Evolutionary conservation across 2,329 filamentous ascomycete species (phyloP).

Genomic region (Elsinoe necatrix): DNA sequence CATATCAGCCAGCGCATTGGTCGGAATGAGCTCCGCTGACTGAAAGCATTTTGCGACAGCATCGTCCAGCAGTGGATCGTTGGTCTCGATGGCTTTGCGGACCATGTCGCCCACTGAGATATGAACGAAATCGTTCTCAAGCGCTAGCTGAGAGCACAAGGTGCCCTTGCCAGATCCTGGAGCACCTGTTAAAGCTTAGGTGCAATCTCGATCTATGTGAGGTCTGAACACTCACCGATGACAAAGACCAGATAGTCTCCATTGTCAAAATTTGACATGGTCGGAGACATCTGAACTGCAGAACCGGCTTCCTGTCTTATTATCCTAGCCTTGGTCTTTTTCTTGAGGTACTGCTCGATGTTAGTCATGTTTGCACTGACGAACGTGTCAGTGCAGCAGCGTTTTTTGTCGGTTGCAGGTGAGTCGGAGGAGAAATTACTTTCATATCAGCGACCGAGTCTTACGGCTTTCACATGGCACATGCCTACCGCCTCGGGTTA

Average conservation of each 20-base stretch:
- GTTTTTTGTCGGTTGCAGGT: not conserved
- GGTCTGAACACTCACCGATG: not conserved
- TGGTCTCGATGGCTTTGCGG: slow-evolving; percentile 14
- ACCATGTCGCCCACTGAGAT: slow-evolving; percentile 27
- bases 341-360: not conserved
- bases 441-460: not conserved
- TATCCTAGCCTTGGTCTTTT: not conserved
- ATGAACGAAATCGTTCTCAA: slow-evolving; percentile 22
- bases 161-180: slow-evolving; percentile 31
- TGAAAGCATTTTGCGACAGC: not conserved
- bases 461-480: not conserved
- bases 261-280: not conserved
- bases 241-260: not conserved
- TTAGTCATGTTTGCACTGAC: not conserved
- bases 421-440: too few relatives aligned
- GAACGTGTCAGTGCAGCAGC: not conserved
- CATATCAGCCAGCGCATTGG: slow-evolving; percentile 15
- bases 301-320: not conserved
- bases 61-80: not conserved
- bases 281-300: slow-evolving; percentile 4
- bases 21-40: slow-evolving; percentile 15
- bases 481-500: not conserved
- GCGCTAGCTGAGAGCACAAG: slow-evolving; percentile 23
- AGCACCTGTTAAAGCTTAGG: slow-evolving; percentile 19
- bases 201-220: slow-evolving; percentile 14